Evolutionary conservation across 768 basidiomycete genomes (phyloP).

Genomic region (Lyophyllum atratum): DNA sequence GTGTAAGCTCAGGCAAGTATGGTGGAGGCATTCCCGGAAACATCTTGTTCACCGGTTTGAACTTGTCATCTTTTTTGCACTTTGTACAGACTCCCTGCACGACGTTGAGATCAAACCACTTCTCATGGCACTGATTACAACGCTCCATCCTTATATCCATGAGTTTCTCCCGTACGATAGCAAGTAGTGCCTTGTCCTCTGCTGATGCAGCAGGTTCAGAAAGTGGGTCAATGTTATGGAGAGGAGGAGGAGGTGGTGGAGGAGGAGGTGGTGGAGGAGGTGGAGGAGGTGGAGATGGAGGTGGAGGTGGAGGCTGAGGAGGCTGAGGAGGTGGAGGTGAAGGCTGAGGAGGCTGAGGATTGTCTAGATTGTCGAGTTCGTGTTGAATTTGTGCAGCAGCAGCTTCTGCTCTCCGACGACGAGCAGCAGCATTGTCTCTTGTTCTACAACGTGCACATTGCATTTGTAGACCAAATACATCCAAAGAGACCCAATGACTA

Average conservation of each 20-base stretch:
- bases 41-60: constrained; percentile 6
- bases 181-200: background rate
- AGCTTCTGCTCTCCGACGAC: background rate
- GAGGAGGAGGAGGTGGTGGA: background rate
- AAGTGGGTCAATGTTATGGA: background rate
- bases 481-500: background rate
- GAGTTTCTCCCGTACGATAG: background rate
- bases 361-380: background rate
- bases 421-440: background rate
- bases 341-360: background rate
- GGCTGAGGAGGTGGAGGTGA: background rate
- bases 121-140: constrained; percentile 4
- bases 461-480: background rate
- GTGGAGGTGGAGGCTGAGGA: background rate
- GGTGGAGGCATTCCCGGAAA: constrained; percentile 1
- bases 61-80: background rate
- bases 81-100: constrained; percentile 1
- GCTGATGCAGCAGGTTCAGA: background rate
- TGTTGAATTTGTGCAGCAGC: background rate
- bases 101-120: constrained; percentile 9
- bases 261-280: background rate
- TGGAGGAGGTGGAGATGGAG: background rate
- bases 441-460: background rate
- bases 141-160: background rate
- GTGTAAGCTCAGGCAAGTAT: constrained; percentile 1